Base-by-base conservation (phyloP, 768 basidiomycete genomes). In the Collybia sordida region DNA sequence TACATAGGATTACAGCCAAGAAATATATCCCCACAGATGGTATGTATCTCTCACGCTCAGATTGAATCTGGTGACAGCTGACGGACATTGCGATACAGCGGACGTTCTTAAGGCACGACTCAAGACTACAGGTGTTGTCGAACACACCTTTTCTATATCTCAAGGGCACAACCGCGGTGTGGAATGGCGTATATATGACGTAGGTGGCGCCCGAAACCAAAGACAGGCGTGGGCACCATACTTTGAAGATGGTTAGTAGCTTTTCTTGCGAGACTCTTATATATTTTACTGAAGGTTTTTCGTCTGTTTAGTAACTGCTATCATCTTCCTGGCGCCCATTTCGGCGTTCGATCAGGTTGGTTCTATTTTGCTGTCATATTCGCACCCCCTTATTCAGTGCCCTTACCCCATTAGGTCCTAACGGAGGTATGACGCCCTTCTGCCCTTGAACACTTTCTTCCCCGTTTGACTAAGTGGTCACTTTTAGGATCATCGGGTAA, bases 151-250 rank as follows among this genome's bases (percentile, higher is more conserved):
- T 65, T 74, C 77, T 8, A 76, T 92, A n/a, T 68, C 75, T 11
- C 74, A 78, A 23, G 79, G 81, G 24, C 77, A 72, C 43, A 78
- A 77, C 55, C 73, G 75, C 51, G 82, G 78, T 11, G 75, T 82
- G 2, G 79, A 85, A 57, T 93, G 90, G 90, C 84, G 82, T 53
- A 85, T 93, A 44, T 92, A 90, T 64, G 90, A 93, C 61, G 90
- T 93, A 14, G 90, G 90, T 48, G 90, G 90, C 18, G 79, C 89
- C 24, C 79, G 85, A 50, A 86, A 84, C 62, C 89, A 91, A 66
- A 81, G 91, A 47, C 85, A 88, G 53, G 88, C 89, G 1, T 93
- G 90, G 90, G 88, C 88, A 11, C 90, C 91, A 4, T 93, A 90
- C 67, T 93, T 93, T 55, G 86, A 91, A 58, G 85, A 90, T 64